Base-by-base conservation (phyloP, 2,329 filamentous ascomycete species). In the Colletotrichum limetticola region DNA sequence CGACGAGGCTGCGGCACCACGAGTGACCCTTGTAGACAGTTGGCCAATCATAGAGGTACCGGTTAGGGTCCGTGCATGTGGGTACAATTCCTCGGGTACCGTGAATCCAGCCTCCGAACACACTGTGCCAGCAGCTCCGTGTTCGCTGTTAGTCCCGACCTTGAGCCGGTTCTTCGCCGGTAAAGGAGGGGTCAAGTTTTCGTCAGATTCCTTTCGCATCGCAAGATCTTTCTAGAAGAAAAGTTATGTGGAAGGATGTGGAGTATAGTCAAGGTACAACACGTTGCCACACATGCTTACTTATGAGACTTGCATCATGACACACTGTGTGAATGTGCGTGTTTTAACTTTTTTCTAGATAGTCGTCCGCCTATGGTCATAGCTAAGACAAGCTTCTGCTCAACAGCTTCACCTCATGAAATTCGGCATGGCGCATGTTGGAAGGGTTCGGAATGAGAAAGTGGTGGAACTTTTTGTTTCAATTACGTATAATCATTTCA, bases 1-100 rank as follows among this genome's bases (percentile, higher is more conserved):
- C 74, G 72, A 75, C 74, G 60, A 73, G 74, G 74, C 74, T 75
- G 66, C 58, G 60, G 68, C 60, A 67, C 46, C 32, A 56, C 16
- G 46, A 52, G 79, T 24, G 61, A 76, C 67, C 37, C 73, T 66
- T 30, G 49, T 62, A 28, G 49, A 59, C 26, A 28, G 26, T 24
- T 26, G 59, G 53, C 70, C 71, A 66, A 69, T 71, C 59, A 69
- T 14, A 49, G 14, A 11, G 11, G 58, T 26, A 22, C 16, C 16
- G 12, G 3, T 1, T 1, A 11, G 1, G 57, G 66, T 24, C 59
- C 66, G 66, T 74, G 57, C 68, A 22, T 35, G 32, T 12, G 8
- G 16, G 24, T 65, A 22, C 35, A 14, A 37, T 19, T 28, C 9
- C 24, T 49, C 19, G 19, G 19, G 42, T 49, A n/a, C 42, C 42